Conservation (phyloP, 2,329 filamentous ascomycete genomes). For the Xylaria digitata region DNA sequence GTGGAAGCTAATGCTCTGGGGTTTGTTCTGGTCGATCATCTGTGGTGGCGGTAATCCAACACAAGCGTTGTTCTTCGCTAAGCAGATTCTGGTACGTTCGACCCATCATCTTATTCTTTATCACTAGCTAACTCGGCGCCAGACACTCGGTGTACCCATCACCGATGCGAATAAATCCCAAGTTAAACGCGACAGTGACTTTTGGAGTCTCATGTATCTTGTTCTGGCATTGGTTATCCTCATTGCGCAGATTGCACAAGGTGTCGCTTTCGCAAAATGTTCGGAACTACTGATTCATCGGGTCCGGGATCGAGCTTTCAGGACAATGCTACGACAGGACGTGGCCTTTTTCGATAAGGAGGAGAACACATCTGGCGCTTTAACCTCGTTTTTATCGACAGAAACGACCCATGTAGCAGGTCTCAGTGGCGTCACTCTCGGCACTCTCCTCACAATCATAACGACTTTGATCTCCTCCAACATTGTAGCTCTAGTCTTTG, state of each 20-base stretch:
- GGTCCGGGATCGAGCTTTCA: conserved; percentile 84
- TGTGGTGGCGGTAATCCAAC: conserved; percentile 84
- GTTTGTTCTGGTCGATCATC: conserved; percentile 78
- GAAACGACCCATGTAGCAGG: conserved; percentile 91
- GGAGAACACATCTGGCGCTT: conserved; percentile 86
- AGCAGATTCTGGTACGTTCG: conserved; percentile 79
- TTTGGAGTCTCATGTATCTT: conserved; percentile 90
- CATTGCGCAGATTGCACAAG: conserved; percentile 74
- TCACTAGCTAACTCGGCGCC: conserved; percentile 28
- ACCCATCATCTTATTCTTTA: conserved; percentile 47
- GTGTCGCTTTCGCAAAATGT: conserved; percentile 81
- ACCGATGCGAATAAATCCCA: conserved; percentile 62
- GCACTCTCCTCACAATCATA: conserved; percentile 82
- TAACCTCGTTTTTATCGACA: conserved; percentile 89
- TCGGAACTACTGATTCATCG: conserved; percentile 88
- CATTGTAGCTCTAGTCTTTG: conserved; percentile 75
- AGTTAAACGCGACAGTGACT: conserved; percentile 78
- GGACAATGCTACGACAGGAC: conserved; percentile 90
- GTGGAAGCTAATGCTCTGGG: conserved; percentile 76
- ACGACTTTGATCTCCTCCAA: conserved; percentile 84
- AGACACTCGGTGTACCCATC: conserved; percentile 54
- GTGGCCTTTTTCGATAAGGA: conserved; percentile 91
- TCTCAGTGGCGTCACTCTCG: conserved; percentile 86
- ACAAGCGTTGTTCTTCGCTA: conserved; percentile 86
- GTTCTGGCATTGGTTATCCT: conserved; percentile 83